These are phyloP conservation scores for Graphilbum ipis-grandicollis DNA, from an alignment of 2,329 filamentous ascomycete genomes.

Conservation along the genomic window DNA sequence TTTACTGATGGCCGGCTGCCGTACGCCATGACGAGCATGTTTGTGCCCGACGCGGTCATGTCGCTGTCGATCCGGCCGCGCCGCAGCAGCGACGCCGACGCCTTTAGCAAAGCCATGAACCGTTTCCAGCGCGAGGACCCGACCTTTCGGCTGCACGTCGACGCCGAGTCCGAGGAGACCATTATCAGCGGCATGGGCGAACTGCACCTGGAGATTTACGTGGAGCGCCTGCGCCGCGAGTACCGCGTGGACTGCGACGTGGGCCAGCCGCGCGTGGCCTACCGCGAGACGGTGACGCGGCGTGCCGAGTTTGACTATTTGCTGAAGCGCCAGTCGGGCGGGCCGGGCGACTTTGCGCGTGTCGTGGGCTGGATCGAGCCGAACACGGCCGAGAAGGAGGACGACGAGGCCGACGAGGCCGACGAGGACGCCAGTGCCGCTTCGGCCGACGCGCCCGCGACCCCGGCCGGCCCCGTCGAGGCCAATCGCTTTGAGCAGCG, in stretches of 20 bases:
- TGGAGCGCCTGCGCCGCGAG: constrained; percentile 90
- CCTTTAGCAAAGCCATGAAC: constrained; percentile 98
- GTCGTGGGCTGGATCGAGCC: constrained; percentile 89
- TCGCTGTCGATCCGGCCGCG: constrained; percentile 96
- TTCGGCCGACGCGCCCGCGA: not conserved
- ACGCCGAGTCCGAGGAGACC: constrained; percentile 83
- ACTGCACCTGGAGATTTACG: constrained; percentile 89
- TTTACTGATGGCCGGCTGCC: constrained; percentile 88
- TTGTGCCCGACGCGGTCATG: constrained; percentile 93
- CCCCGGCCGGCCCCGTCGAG: constrained; percentile 22
- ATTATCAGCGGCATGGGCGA: constrained; percentile 99
- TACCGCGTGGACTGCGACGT: constrained; percentile 93
- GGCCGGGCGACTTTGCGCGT: constrained; percentile 86
- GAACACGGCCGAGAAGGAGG: constrained; percentile 25
- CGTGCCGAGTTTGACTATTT: constrained; percentile 79
- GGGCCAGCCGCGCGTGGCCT: constrained; percentile 92
- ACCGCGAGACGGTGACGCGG: constrained; percentile 79
- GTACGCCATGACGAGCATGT: constrained; percentile 97
- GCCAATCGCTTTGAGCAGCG: constrained; percentile 75
- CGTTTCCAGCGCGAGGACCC: constrained; percentile 97
- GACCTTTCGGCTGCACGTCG: constrained; percentile 88
- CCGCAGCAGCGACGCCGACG: constrained; percentile 74
- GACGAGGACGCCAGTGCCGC: not conserved
- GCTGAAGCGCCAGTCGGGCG: constrained; percentile 88
- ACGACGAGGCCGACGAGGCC: constrained; percentile 10